Evolutionary conservation across 163 green algal species (phyloP).

Genomic region (Coccomyxa subellipsoidea): DNA sequence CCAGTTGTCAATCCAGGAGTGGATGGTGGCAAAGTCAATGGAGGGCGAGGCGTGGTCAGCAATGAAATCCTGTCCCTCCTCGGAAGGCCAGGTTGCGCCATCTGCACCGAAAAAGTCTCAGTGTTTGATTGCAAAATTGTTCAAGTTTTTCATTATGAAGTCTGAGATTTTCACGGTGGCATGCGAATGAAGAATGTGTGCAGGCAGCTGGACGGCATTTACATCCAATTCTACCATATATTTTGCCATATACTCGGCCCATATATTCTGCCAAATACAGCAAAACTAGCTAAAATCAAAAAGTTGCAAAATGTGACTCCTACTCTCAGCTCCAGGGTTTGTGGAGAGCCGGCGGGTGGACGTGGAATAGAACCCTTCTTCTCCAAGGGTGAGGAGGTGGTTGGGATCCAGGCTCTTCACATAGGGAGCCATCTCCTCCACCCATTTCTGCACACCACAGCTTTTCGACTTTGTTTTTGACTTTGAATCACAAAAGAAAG

Average conservation of each 20-base stretch:
- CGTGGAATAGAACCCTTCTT: slow-evolving; percentile 60
- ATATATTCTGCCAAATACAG: too few species aligned
- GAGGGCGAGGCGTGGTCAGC: slow-evolving; percentile 24
- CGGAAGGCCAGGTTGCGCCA: slow-evolving; percentile 1
- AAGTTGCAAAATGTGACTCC: not conserved
- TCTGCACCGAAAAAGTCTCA: not conserved
- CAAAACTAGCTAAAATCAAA: too few species aligned
- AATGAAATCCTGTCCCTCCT: slow-evolving; percentile 29
- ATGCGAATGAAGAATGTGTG: too few species aligned
- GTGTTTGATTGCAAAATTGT: too few species aligned
- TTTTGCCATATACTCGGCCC: too few species aligned
- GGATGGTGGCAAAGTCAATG: slow-evolving; percentile 32
- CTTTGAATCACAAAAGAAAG: too few species aligned
- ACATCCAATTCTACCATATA: too few species aligned
- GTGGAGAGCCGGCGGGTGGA: not conserved
- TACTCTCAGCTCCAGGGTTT: not conserved
- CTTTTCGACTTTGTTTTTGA: too few species aligned
- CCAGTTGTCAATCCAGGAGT: slow-evolving; percentile 36
- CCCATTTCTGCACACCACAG: slow-evolving; percentile 32
- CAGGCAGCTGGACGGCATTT: too few species aligned
- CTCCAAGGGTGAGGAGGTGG: slow-evolving; percentile 56
- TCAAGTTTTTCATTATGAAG: too few species aligned
- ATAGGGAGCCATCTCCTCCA: slow-evolving; percentile 54
- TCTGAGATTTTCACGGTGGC: too few species aligned
- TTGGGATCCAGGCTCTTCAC: slow-evolving; percentile 58